Base-by-base conservation (phyloP, 2,329 filamentous ascomycete species). In the Chrysoporthe austroafricana region DNA sequence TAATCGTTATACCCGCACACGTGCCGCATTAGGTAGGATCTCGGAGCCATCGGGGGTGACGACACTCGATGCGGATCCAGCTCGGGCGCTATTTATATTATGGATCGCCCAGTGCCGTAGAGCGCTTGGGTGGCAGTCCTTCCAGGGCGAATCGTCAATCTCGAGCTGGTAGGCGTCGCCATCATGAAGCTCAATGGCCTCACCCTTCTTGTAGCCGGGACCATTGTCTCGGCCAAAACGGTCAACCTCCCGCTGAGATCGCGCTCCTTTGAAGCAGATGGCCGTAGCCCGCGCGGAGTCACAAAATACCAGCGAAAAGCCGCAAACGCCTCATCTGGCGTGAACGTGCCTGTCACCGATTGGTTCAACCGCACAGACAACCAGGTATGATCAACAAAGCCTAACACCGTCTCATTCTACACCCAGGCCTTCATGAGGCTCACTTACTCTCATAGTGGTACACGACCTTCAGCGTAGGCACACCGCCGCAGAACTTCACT, bases 401-500 rank as follows among this genome's bases (percentile, higher is more conserved):
- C 3, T 5, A 2, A 11, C 16, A 3, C 6, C 18, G 0, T 1
- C 13, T n/a, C n/a, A 6, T 11, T 14, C 9, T n/a, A 4, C 36
- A 43, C 18, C 34, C 21, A 3, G 3, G 16, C 9, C 18, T 54
- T 8, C 11, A 34, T 56, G 11, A 4, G 11, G 11, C n/a, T 26
- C n/a, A 57, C 39, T 11, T 26, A 13, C 14, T 8, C 26, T 9
- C 14, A 13, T 62, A 72, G 68, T 72, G 71, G 71, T 72, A 72
- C 62, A 69, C 68, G 16, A 69, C 57, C 9, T 67, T 72, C 46
- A 52, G 61, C 4, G 16, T 72, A 1, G 71, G 71, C 34, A 72
- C 68, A 16, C 71, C 71, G 1, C 63, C 68, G 1, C 75, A 77
- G 46, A 72, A 73, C 9, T 68, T 77, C 74, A 75, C 76, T 5